Percentiles rank a stretch among this genome's conserved stretches.
Conservation (phyloP, 2,329 filamentous ascomycete species). For the Colletotrichum cordylinicola region DNA sequence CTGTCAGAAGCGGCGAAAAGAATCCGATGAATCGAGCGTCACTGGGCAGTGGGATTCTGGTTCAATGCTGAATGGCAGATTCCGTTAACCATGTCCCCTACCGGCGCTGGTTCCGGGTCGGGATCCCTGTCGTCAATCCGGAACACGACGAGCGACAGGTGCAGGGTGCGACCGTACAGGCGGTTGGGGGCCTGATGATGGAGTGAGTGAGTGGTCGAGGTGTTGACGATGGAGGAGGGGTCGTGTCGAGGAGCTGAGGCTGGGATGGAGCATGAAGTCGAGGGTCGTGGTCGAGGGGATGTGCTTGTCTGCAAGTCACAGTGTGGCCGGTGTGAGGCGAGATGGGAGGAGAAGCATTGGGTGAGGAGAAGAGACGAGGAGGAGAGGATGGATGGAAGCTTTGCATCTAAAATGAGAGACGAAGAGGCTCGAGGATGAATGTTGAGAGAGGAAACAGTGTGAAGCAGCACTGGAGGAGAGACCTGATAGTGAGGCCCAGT, state of each 20-base stretch:
- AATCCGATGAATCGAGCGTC: background rate
- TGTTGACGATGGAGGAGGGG: background rate
- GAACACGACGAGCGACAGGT: constrained; percentile 16
- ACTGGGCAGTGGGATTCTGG: background rate
- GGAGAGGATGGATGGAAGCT: background rate
- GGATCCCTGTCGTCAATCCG: constrained; percentile 20
- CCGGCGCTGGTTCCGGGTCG: background rate
- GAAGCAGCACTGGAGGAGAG: background rate
- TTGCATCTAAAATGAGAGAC: background rate
- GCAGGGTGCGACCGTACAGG: constrained; percentile 14
- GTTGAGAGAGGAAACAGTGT: background rate
- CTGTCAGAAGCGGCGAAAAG: background rate
- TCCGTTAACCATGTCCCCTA: background rate
- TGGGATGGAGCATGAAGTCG: background rate
- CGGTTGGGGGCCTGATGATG: background rate
- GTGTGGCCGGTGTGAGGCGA: background rate
- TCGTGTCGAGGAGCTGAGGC: background rate
- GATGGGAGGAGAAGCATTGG: background rate
- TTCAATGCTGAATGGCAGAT: background rate
- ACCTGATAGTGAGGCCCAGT: background rate
- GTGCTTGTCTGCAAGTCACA: background rate
- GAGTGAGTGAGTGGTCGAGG: background rate
- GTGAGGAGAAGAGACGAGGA: background rate
- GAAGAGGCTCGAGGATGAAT: background rate
- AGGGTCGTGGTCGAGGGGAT: background rate